Percentiles rank a stretch among this genome's conserved stretches.
Evolutionary conservation across 1,284 basidiomycete species (phyloP).

Genomic region (Pterulicium gracile): DNA sequence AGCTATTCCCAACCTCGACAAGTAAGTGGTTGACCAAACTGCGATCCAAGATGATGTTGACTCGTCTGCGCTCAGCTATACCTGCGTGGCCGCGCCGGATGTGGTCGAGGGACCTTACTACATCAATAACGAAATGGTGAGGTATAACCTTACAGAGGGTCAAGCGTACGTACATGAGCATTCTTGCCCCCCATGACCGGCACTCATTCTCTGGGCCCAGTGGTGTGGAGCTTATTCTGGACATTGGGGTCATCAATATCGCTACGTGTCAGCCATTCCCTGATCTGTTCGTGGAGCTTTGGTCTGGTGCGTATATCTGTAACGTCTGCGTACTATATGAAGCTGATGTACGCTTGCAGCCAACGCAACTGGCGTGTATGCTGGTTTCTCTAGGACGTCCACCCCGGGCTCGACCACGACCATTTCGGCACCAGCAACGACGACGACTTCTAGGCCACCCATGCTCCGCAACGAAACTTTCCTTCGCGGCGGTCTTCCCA

Average conservation of each 20-base stretch:
- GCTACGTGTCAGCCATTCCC: slow-evolving; percentile 28
- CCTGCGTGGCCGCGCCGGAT: slow-evolving; percentile 12
- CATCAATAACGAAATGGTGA: slow-evolving; percentile 13
- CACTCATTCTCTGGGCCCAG: neutral
- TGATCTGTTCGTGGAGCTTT: slow-evolving; percentile 13
- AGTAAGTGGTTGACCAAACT: neutral
- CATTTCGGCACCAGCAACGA: neutral
- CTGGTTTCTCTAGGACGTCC: neutral
- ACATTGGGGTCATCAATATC: slow-evolving; percentile 39
- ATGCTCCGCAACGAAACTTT: neutral
- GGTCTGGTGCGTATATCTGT: slow-evolving; percentile 10
- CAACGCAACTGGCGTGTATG: slow-evolving; percentile 13
- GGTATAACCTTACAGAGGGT: slow-evolving; percentile 11
- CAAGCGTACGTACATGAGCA: slow-evolving; percentile 8
- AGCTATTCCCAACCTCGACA: neutral
- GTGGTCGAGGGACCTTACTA: slow-evolving; percentile 13
- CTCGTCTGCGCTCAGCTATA: slow-evolving; percentile 5
- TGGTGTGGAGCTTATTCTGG: slow-evolving; percentile 23
- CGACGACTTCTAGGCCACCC: neutral
- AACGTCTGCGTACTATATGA: neutral
- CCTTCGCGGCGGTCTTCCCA: neutral
- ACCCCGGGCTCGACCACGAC: neutral
- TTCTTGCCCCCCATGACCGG: neutral
- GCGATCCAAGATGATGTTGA: neutral
- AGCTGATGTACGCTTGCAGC: slow-evolving; percentile 1